These are phyloP conservation scores for carrot (Daucus carota) DNA, from an alignment of 129 eudicot genomes.

Conservation along the genomic window DH1_v3.0 NC_030381.2:33249501-33250000, in stretches of 20 bases:
- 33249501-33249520: not conserved
- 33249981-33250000: slow-evolving; percentile 65
- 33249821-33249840: not conserved
- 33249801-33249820: slow-evolving; percentile 75
- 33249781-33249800: slow-evolving; percentile 63
- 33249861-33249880: slow-evolving; percentile 4
- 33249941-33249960: slow-evolving; percentile 77
- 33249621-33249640: slow-evolving; percentile 64
- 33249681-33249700: slow-evolving; percentile 61
- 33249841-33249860: slow-evolving; percentile 10
- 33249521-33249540: not conserved
- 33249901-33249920: slow-evolving; percentile 79
- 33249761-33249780: slow-evolving; percentile 64
- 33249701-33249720: slow-evolving; percentile 81
- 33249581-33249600: slow-evolving; percentile 37
- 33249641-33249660: slow-evolving; percentile 86
- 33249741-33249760: slow-evolving; percentile 70
- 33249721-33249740: slow-evolving; percentile 69
- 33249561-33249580: slow-evolving; percentile 17
- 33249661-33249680: slow-evolving; percentile 45
- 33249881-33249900: slow-evolving; percentile 56
- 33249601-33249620: slow-evolving; percentile 61
- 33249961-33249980: slow-evolving; percentile 51
- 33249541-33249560: not conserved
- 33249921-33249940: slow-evolving; percentile 88